phyloP scores from a whole-genome alignment of 805 yeast genomes.

The Scheffersomyces ergatensis region DNA sequence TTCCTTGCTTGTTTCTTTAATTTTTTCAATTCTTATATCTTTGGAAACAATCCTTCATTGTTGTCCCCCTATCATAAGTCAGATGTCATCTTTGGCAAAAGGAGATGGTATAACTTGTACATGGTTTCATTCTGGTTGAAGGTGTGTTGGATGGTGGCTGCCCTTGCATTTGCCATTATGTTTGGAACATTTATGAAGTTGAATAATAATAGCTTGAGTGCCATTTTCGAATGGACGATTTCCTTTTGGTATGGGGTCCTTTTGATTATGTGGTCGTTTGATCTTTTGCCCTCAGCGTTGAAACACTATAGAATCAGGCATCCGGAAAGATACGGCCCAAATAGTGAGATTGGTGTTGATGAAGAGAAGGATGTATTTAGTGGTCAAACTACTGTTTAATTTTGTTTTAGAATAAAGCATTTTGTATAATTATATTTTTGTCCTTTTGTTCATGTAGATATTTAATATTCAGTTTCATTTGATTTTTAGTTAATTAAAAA shows the following conservation, averaged over 20 bases:
- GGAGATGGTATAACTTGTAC: conserved; percentile 37
- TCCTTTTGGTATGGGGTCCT: conserved; percentile 82
- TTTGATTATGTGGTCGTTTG: conserved; percentile 61
- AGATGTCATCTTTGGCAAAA: conserved; percentile 35
- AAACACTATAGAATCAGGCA: conserved; percentile 19
- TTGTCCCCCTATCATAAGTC: conserved; percentile 37
- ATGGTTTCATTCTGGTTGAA: conserved; percentile 54
- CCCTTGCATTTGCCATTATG: conserved; percentile 64
- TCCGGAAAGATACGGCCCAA: not conserved
- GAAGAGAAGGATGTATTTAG: not conserved
- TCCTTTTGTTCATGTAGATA: too few species aligned
- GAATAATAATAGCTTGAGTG: conserved; percentile 46
- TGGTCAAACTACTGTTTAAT: not conserved
- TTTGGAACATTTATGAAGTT: conserved; percentile 50
- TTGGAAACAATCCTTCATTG: conserved; percentile 35
- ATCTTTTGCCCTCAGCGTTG: conserved; percentile 62
- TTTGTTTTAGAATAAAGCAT: too few species aligned
- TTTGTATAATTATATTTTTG: too few species aligned
- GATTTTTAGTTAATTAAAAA: too few species aligned
- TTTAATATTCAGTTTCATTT: too few species aligned
- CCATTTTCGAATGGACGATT: conserved; percentile 80
- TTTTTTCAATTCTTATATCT: conserved; percentile 34
- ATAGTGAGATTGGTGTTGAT: conserved; percentile 5
- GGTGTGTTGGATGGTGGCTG: conserved; percentile 61
- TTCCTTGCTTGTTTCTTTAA: conserved; percentile 48